Evolutionary conservation across 345 rosid genomes (phyloP), one percentile per base, ranked within the genome.

Genomic region (Moricandia arvensis): DNA sequence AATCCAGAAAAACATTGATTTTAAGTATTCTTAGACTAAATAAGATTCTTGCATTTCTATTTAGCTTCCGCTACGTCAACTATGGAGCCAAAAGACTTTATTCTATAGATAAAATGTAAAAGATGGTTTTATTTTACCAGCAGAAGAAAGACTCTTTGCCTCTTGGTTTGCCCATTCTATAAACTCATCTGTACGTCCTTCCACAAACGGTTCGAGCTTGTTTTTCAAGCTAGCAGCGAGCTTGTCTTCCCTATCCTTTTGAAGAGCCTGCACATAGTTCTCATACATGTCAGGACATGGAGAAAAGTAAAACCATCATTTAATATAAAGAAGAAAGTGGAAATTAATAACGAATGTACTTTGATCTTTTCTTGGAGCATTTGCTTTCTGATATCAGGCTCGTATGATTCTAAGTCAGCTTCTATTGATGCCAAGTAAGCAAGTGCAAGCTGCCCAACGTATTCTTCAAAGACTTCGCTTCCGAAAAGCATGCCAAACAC

Each of bases 401-500:
- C 93, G 15, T 66, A 71, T 1, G 84, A 54, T 29, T 82, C 93
- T 59, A 82, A 83, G 17, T 94, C 97, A 17, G 77, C 51, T 18
- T 91, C 96, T 30, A 84, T 29, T 12, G 88, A 57, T 6, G 91
- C 79, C 47, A 62, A 71, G 84, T 29, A 76, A 70, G 96, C 96
- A 81, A 96, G 73, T 3, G 94, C 93, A 71, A 95, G 93, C 77
- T 93, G 87, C 9, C 99, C 99, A 69, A 93, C 63, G 62, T 92
- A 95, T 68, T 95, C 99, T 74, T 95, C 99, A 73, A 95, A 95
- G 63, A 49, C 79, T 21, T 95, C 97, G 37, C 98, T 93, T 49
- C 97, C 98, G 49, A 95, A 92, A 38, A 91, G 83, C 98, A 90
- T 90, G 45, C 98, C 97, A 78, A 95, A 95, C 4, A 95, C 96